Conservation (phyloP, 2,329 filamentous ascomycete species). For the Colletotrichum brevisporum region DNA sequence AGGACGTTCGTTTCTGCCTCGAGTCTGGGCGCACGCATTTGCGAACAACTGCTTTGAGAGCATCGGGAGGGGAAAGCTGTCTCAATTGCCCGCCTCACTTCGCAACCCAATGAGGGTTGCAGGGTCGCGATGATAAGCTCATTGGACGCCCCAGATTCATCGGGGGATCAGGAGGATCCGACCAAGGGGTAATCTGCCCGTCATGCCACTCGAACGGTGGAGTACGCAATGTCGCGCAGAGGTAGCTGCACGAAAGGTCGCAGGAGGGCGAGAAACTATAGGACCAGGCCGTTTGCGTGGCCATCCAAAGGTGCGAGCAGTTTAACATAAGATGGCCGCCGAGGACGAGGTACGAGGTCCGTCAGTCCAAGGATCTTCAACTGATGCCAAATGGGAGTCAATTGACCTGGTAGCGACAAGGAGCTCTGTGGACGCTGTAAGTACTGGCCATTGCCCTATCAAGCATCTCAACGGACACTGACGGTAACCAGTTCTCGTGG, state of each 20-base stretch:
- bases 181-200: constrained; percentile 30
- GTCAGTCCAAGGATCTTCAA: neutral
- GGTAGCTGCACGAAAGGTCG: neutral
- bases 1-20: neutral
- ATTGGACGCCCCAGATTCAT: constrained; percentile 20
- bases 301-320: too few species aligned
- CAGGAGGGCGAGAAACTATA: neutral
- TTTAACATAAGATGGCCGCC: neutral
- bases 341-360: neutral
- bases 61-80: neutral
- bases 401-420: neutral
- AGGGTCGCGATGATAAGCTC: neutral
- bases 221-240: constrained; percentile 36
- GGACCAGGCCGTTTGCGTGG: neutral
- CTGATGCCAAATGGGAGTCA: constrained; percentile 7
- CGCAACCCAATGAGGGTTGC: constrained; percentile 8
- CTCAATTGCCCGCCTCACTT: constrained; percentile 17
- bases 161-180: constrained; percentile 21
- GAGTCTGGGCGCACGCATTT: constrained; percentile 11
- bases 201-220: constrained; percentile 28
- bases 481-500: constrained; percentile 4
- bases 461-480: constrained; percentile 11
- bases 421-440: neutral
- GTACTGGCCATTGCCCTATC: neutral
- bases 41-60: constrained; percentile 7